Base-by-base conservation (phyloP, 345 rosid genomes). In the Heritiera fomes region DNA sequence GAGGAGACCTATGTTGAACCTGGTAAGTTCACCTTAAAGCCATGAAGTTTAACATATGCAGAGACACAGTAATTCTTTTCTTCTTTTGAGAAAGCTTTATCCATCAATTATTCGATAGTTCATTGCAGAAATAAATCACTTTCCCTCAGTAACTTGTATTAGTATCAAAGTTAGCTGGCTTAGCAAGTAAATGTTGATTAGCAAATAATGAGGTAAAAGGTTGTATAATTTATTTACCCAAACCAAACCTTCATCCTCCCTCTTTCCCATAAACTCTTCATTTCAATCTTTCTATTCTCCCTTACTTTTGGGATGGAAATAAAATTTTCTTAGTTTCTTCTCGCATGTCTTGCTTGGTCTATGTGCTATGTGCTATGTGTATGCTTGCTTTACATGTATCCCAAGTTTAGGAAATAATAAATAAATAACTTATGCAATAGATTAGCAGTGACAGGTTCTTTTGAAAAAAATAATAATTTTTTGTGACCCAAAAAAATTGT, bases 1-100 rank as follows among this genome's bases (percentile, higher is more conserved):
- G 97, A 92, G 80, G 85, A 88, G 83, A 87, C 82, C 50, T 89
- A 78, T 28, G 73, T 47, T 4, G 88, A 88, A 81, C 88, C 93
- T 32, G 97, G 91, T 71, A 87, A 86, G 50, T 86, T 86, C 78
- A 70, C 67, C 61, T 73, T 80, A 80, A 81, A 86, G 58, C 85
- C 80, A 63, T 82, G 89, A 87, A 71, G 73, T 75, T 58, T 71
- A 72, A 76, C 68, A 38, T 63, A 18, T 17, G 15, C 65, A 81
- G 17, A 60, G 60, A 66, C 60, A 71, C 59, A 52, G 60, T 59
- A 73, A 7, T 63, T 79, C 52, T 28, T 69, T 73, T 63, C 74
- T 5, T 50, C 8, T 56, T 8, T 49, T 6, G 3, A 13, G 38
- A 30, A 62, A 62, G 66, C 41, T 20, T 20, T n/a, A 60, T 60